Evolutionary conservation across 371 early-diverging fungal species (phyloP).

Genomic region (Mucor mucedo): DNA sequence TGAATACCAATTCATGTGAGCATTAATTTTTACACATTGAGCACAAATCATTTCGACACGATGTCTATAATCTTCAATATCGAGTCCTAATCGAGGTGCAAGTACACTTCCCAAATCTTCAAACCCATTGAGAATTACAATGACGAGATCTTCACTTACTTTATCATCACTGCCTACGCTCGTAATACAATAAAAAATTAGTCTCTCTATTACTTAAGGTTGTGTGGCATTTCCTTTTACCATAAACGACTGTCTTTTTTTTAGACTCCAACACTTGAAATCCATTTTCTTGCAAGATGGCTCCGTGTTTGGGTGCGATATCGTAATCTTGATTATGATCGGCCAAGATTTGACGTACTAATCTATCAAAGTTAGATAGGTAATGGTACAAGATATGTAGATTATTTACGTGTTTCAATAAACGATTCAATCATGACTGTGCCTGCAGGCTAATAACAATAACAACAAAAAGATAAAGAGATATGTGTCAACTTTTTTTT

Average conservation of each 20-base stretch:
- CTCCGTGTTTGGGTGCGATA: conserved; percentile 27
- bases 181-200: neutral
- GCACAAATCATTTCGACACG: conserved; percentile 47
- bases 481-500: too few relatives aligned
- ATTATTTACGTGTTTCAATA: conserved; percentile 37
- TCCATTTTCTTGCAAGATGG: conserved; percentile 24
- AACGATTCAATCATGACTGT: conserved; percentile 49
- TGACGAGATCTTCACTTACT: conserved; percentile 34
- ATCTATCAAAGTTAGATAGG: neutral
- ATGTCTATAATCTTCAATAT: conserved; percentile 42
- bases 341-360: neutral
- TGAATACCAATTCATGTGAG: conserved; percentile 37
- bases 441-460: conserved; percentile 27
- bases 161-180: conserved; percentile 23
- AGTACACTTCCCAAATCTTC: neutral
- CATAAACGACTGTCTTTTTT: conserved; percentile 33
- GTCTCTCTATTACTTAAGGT: neutral
- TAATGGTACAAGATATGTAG: neutral
- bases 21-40: conserved; percentile 43
- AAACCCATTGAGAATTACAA: conserved; percentile 21
- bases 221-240: conserved; percentile 17
- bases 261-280: conserved; percentile 34
- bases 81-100: conserved; percentile 37
- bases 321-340: conserved; percentile 27
- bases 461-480: neutral